Evolutionary conservation across 2,329 filamentous ascomycete species (phyloP).

Genomic region (Colletotrichum shisoi): DNA sequence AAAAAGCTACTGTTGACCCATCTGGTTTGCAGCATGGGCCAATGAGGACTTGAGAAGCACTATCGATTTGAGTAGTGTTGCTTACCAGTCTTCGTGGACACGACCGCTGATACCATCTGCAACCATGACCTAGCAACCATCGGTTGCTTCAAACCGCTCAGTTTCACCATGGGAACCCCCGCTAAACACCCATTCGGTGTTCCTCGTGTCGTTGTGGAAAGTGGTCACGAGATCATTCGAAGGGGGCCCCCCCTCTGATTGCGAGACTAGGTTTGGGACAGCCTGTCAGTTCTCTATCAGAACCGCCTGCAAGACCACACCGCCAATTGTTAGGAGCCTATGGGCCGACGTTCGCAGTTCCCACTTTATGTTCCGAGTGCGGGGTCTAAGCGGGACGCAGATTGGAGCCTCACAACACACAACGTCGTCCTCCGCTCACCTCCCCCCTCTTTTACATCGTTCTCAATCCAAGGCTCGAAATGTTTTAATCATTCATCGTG

Average conservation of each 20-base stretch:
- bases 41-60: not conserved
- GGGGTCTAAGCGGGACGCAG: conserved; percentile 10
- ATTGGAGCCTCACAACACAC: conserved; percentile 9
- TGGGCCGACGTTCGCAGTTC: not conserved
- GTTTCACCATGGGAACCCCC: not conserved
- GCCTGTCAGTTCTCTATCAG: conserved; percentile 3
- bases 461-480: not conserved
- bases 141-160: not conserved
- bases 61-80: not conserved
- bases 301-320: not conserved
- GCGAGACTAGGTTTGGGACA: not conserved
- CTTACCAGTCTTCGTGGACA: no score
- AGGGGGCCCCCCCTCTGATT: not conserved
- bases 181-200: not conserved
- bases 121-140: no score
- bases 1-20: not conserved
- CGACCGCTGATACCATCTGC: not conserved
- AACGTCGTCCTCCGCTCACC: no score
- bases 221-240: conserved; percentile 10
- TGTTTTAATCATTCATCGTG: conserved; percentile 1
- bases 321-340: not conserved
- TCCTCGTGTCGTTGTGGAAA: not conserved
- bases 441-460: not conserved
- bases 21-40: no score
- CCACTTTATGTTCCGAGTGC: conserved; percentile 12